These are phyloP conservation scores for Zelonia costaricensis DNA, from an alignment of 208 protist genomes.

Conservation along the genomic window DNA sequence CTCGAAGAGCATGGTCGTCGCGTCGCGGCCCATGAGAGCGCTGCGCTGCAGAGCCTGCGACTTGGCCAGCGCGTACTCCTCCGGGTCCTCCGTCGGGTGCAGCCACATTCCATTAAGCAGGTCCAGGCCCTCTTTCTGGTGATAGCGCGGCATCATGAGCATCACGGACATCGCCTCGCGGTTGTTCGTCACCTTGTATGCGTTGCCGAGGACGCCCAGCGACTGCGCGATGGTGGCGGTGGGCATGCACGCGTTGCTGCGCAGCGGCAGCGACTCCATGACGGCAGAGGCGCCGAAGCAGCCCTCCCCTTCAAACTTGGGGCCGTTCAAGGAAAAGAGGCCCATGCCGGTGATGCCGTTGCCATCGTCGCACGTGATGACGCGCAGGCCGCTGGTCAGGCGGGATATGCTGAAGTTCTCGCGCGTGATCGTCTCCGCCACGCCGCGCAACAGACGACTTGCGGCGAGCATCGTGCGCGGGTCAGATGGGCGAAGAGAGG, in stretches of 20 bases:
- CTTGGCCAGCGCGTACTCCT: slow-evolving; percentile 76
- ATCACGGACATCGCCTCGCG: slow-evolving; percentile 81
- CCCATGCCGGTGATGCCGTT: slow-evolving; percentile 86
- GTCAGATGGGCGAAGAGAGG: too few species aligned
- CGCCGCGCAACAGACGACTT: slow-evolving; percentile 32
- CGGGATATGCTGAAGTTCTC: slow-evolving; percentile 78
- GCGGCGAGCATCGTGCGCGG: slow-evolving; percentile 44
- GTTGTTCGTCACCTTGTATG: slow-evolving; percentile 85
- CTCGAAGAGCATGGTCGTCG: slow-evolving; percentile 85
- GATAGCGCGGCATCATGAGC: slow-evolving; percentile 84
- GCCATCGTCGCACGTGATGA: slow-evolving; percentile 84
- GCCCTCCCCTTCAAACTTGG: slow-evolving; percentile 75
- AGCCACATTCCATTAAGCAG: slow-evolving; percentile 77
- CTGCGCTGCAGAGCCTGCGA: slow-evolving; percentile 54
- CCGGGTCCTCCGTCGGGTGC: slow-evolving; percentile 60
- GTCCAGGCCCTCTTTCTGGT: slow-evolving; percentile 74
- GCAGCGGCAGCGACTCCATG: slow-evolving; percentile 79
- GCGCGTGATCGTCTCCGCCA: slow-evolving; percentile 52
- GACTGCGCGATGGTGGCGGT: slow-evolving; percentile 60
- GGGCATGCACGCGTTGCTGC: slow-evolving; percentile 55
- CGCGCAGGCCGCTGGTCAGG: slow-evolving; percentile 76
- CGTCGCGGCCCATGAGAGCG: slow-evolving; percentile 56
- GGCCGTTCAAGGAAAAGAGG: slow-evolving; percentile 81
- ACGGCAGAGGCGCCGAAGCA: slow-evolving; percentile 68
- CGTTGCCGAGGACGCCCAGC: slow-evolving; percentile 72